Base-by-base conservation (phyloP, 495 filamentous ascomycete species). In the Lentithecium fluviatile region DNA sequence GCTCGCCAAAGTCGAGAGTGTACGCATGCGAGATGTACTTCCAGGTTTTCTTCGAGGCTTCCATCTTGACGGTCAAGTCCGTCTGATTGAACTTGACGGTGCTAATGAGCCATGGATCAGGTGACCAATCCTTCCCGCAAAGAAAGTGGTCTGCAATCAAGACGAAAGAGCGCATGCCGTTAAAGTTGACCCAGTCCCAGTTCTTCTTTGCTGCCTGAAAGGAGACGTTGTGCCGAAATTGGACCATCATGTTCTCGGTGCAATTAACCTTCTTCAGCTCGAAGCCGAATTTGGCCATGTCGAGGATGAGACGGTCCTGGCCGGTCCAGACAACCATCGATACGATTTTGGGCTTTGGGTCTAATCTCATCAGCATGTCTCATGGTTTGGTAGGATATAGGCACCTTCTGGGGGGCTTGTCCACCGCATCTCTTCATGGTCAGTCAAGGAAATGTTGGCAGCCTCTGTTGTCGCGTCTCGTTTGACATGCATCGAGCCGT, bases 101-200 rank as follows among this genome's bases (percentile, higher is more conserved):
- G 50, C 50, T 32, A 5, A 37, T 24, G 3, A 53, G 12, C 50
- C 50, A 53, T 4, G 50, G 50, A 6, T 53, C 24, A 4, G 32
- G 32, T 4, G 50, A 53, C 50, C 50, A 53, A 12, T 53, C 50
- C 36, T 25, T 53, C 3, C 50, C 50, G 17, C 50, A 53, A 6
- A 45, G 45, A 6, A 53, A 37, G 17, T 53, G 50, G 24, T 53
- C 50, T 4, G 50, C 50, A 17, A 53, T 37, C 15, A 53, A 4
- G 6, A 53, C 50, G 25, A 53, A 53, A 8, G 8, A 45, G 36
- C 50, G 50, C 32, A 53, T 34, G 24, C 50, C 50, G 50, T 53
- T 53, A 24, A 53, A 53, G 36, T 53, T 53, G 29, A 53, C 50
- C 50, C 50, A 53, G 10, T 53, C 50, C 50, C 50, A 53, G 10